phyloP scores from a whole-genome alignment of 2,329 filamentous ascomycete species.

The Colletotrichum phormii region DNA sequence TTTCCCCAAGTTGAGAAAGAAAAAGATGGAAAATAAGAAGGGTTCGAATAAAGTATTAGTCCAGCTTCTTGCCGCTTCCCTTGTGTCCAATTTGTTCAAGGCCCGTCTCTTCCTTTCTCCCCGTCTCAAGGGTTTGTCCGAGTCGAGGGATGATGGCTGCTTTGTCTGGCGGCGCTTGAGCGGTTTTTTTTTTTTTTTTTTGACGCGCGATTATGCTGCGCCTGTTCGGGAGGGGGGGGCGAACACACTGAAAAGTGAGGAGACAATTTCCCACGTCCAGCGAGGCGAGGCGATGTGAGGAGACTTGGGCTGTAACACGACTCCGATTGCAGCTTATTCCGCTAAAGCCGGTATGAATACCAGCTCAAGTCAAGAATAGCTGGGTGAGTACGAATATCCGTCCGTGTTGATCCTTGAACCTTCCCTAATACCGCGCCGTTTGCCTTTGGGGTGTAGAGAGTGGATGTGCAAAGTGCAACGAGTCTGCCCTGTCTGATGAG shows the following conservation, averaged over 20 bases:
- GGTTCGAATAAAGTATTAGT: not conserved
- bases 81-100: slow-evolving; percentile 5
- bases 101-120: slow-evolving; percentile 6
- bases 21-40: not conserved
- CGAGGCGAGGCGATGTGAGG: not conserved
- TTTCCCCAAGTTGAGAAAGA: not conserved
- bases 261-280: slow-evolving; percentile 15
- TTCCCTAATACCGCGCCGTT: not conserved
- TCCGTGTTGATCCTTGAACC: not conserved
- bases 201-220: slow-evolving; percentile 61
- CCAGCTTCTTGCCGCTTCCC: not conserved
- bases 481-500: slow-evolving; percentile 30
- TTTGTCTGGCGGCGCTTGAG: slow-evolving; percentile 49
- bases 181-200: no score
- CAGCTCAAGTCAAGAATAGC: not conserved
- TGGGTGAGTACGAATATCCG: no score
- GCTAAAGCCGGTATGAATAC: not conserved
- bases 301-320: slow-evolving; percentile 22
- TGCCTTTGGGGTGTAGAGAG: not conserved
- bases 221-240: slow-evolving; percentile 48
- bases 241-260: slow-evolving; percentile 24
- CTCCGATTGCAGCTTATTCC: not conserved
- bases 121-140: slow-evolving; percentile 25
- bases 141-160: slow-evolving; percentile 36
- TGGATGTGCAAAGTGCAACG: not conserved